phyloP scores from a whole-genome alignment of 2,329 filamentous ascomycete genomes.

The Epichloe typhina region DNA sequence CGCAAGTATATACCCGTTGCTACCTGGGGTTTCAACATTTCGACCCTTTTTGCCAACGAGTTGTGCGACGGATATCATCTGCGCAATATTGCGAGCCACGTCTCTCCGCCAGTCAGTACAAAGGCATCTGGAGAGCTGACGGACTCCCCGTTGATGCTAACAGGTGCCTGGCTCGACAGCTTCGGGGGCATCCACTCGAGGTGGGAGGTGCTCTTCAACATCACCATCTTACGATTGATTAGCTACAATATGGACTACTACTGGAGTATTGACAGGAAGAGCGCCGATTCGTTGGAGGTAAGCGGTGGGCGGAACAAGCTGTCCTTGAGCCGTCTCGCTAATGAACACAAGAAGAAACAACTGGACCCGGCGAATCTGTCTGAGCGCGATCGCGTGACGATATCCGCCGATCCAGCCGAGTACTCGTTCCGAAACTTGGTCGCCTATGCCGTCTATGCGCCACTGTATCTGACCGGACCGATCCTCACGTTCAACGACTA shows the following conservation, averaged over 20 bases:
- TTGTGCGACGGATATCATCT: constrained; percentile 65
- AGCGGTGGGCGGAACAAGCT: constrained; percentile 13
- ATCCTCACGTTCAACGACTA: constrained; percentile 98
- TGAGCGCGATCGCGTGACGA: constrained; percentile 72
- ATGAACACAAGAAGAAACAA: constrained; percentile 88
- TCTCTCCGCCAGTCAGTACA: constrained; percentile 22
- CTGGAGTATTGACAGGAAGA: constrained; percentile 63
- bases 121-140: constrained; percentile 6
- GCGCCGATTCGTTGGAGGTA: constrained; percentile 69
- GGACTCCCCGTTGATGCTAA: constrained; percentile 35
- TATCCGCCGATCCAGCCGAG: constrained; percentile 56
- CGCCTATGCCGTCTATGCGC: constrained; percentile 81
- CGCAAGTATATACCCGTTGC: constrained; percentile 55
- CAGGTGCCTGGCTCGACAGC: constrained; percentile 62
- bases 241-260: constrained; percentile 97
- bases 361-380: constrained; percentile 77
- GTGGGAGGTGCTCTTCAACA: constrained; percentile 97
- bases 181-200: constrained; percentile 73
- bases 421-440: constrained; percentile 79
- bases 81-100: constrained; percentile 42
- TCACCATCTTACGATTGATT: constrained; percentile 81
- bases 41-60: constrained; percentile 81
- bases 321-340: constrained; percentile 28
- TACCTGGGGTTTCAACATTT: constrained; percentile 86
- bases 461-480: constrained; percentile 82